Evolutionary conservation across 805 yeast genomes (phyloP).

Genomic region (Danielozyma ontarioensis): DNA sequence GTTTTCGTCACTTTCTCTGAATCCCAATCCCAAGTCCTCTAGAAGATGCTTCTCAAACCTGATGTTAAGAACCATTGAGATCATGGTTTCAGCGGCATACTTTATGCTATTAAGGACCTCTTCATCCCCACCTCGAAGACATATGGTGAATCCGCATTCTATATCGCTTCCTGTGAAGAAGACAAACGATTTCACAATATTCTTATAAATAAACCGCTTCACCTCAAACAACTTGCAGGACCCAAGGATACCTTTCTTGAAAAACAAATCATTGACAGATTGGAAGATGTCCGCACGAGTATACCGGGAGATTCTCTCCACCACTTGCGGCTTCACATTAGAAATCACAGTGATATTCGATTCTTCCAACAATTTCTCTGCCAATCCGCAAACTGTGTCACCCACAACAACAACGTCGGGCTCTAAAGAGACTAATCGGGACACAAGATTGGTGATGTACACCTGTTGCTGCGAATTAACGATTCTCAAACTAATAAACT

Average conservation of each 20-base stretch:
- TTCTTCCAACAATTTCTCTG: slow-evolving; percentile 62
- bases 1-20: not conserved
- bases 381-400: slow-evolving; percentile 77
- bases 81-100: slow-evolving; percentile 73
- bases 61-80: slow-evolving; percentile 72
- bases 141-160: slow-evolving; percentile 76
- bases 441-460: slow-evolving; percentile 74
- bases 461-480: slow-evolving; percentile 85
- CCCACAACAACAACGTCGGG: slow-evolving; percentile 81
- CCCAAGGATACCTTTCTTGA: slow-evolving; percentile 58
- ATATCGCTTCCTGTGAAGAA: slow-evolving; percentile 73
- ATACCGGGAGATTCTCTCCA: slow-evolving; percentile 70
- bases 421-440: slow-evolving; percentile 65
- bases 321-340: slow-evolving; percentile 74
- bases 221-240: slow-evolving; percentile 69
- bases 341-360: slow-evolving; percentile 79
- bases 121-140: slow-evolving; percentile 73
- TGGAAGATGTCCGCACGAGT: slow-evolving; percentile 82
- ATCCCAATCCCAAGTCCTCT: slow-evolving; percentile 7
- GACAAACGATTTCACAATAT: slow-evolving; percentile 64
- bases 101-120: slow-evolving; percentile 63
- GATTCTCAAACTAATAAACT: slow-evolving; percentile 76
- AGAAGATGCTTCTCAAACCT: slow-evolving; percentile 53
- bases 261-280: slow-evolving; percentile 79
- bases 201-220: slow-evolving; percentile 53